Evolutionary conservation across 805 yeast genomes (phyloP).

Genomic region (Priceomyces fermenticarens): DNA sequence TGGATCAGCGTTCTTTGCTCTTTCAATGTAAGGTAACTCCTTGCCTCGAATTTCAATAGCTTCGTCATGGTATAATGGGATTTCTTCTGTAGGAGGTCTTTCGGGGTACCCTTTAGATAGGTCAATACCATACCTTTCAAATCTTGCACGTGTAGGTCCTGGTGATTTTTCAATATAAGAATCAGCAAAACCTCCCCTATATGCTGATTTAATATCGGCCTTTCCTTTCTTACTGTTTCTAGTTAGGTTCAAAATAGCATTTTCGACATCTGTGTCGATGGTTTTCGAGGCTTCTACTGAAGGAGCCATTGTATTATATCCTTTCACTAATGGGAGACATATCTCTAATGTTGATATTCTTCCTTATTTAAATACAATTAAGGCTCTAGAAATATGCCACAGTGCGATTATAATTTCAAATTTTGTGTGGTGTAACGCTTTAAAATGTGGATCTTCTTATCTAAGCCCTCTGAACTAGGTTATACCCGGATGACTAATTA

Average conservation of each 20-base stretch:
- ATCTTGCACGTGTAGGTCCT: conserved; percentile 18
- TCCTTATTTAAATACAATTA: too few relatives aligned
- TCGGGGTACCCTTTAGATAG: conserved; percentile 24
- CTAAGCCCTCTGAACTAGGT: too few relatives aligned
- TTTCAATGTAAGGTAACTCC: conserved; percentile 20
- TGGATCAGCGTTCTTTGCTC: conserved; percentile 28
- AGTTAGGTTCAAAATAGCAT: conserved; percentile 12
- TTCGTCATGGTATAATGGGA: conserved; percentile 26
- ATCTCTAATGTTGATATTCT: too few relatives aligned
- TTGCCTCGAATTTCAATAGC: conserved; percentile 20
- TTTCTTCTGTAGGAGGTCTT: conserved; percentile 16
- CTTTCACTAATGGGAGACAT: too few relatives aligned
- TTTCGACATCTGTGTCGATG: conserved; percentile 5
- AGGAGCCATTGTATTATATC: too few relatives aligned
- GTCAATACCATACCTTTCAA: conserved; percentile 21
- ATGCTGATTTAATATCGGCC: background rate
- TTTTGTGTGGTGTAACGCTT: too few relatives aligned
- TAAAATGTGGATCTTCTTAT: too few relatives aligned
- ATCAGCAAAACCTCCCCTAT: conserved; percentile 4
- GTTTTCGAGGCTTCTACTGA: too few relatives aligned
- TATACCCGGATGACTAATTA: too few relatives aligned
- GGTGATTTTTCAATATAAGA: conserved; percentile 19
- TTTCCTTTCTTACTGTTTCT: conserved; percentile 9
- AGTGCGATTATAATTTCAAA: too few relatives aligned
- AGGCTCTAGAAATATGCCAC: too few relatives aligned